Evolutionary conservation across 2,329 filamentous ascomycete species (phyloP).

Genomic region (Xylariales sp.): DNA sequence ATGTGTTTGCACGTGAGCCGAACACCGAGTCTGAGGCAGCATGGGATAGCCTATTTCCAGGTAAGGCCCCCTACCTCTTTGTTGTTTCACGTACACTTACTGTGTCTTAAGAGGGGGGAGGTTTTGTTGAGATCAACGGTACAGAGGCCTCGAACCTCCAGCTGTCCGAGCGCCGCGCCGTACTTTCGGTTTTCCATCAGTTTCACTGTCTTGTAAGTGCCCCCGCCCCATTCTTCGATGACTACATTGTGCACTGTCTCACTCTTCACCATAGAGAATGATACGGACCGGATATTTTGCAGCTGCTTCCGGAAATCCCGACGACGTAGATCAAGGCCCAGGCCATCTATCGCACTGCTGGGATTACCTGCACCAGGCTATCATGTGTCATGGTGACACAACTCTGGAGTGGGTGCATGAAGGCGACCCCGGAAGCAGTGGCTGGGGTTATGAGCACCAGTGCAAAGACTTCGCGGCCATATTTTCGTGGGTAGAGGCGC

Average conservation of each 20-base stretch:
- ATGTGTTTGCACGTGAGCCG: background rate
- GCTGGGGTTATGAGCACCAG: slow-evolving; percentile 7
- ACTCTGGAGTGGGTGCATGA: slow-evolving; percentile 7
- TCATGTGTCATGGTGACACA: background rate
- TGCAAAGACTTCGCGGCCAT: background rate
- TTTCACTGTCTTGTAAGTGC: slow-evolving; percentile 1
- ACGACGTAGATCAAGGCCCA: background rate
- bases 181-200: slow-evolving; percentile 2
- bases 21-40: background rate
- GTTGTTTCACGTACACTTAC: too few species aligned
- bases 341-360: background rate
- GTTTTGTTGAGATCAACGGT: background rate
- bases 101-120: background rate
- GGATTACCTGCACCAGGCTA: slow-evolving; percentile 1
- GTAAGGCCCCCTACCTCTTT: background rate
- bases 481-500: too few species aligned
- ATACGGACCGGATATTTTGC: background rate
- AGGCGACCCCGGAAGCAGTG: background rate
- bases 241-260: background rate
- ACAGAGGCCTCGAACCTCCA: background rate
- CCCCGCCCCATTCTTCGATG: too few species aligned
- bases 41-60: background rate
- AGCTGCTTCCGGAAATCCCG: background rate
- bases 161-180: background rate
- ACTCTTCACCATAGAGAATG: background rate